Conservation (phyloP, 495 filamentous ascomycete species). For the Bathelium albidoporum region DNA sequence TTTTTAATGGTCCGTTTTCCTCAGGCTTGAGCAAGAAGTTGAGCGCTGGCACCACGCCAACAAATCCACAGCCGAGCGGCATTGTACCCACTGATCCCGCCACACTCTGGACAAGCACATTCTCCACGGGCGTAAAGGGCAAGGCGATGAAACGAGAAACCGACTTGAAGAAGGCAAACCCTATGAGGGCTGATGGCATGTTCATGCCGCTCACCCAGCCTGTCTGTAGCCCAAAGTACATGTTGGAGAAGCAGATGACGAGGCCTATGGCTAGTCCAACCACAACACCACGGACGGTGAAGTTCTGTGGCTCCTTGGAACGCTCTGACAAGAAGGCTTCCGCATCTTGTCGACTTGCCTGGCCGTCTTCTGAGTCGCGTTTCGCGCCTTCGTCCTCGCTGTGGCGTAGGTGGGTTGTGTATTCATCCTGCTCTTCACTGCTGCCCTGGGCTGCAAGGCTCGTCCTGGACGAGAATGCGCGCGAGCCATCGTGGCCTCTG, state of each 20-base stretch:
- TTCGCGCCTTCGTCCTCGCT: not conserved
- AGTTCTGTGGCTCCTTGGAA: constrained; percentile 43
- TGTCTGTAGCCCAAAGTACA: constrained; percentile 95
- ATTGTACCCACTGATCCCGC: constrained; percentile 93
- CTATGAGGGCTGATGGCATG: constrained; percentile 90
- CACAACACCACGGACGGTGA: constrained; percentile 70
- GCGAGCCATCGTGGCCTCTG: not conserved
- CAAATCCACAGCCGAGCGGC: constrained; percentile 93
- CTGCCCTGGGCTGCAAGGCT: not conserved
- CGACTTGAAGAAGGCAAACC: constrained; percentile 86
- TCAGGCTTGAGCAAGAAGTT: constrained; percentile 63
- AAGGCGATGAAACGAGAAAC: constrained; percentile 25
- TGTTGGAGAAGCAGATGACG: constrained; percentile 89
- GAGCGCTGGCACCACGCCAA: constrained; percentile 86
- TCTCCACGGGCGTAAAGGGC: constrained; percentile 90
- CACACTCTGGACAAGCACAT: constrained; percentile 94
- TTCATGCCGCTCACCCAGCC: constrained; percentile 81
- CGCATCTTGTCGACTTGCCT: not conserved
- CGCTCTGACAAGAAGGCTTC: constrained; percentile 14
- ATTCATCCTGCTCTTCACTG: not conserved
- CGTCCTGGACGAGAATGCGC: not conserved
- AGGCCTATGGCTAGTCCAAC: constrained; percentile 78
- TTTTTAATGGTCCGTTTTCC: constrained; percentile 35
- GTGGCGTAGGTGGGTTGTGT: not conserved
- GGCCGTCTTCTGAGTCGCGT: not conserved